Evolutionary conservation across 495 filamentous ascomycete species (phyloP), one percentile per base, ranked within the genome.

Genomic region (Ramalina intermedia): DNA sequence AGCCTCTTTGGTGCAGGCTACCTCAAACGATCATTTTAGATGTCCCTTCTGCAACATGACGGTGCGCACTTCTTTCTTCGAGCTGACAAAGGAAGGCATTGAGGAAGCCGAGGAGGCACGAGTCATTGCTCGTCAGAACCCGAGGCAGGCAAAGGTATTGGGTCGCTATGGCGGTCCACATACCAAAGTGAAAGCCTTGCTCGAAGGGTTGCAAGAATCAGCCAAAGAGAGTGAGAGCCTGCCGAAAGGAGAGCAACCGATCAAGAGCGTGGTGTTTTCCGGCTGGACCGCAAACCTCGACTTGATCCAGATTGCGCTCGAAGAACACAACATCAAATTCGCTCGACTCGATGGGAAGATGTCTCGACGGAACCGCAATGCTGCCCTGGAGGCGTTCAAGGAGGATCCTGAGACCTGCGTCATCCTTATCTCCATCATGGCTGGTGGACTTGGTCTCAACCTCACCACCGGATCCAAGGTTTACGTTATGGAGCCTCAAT

Each of bases 401-500:
- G 74, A 82, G n/a, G 77, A 94, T 52, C 62, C 73, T 14, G 65
- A 66, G 4, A 74, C 93, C 24, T 79, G 78, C 14, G 78, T 94
- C 47, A 84, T 98, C 41, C 73, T 98, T 11, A 83, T 94, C 43
- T 95, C 89, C 26, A 89, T 96, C 63, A 85, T 76, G 52, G 91
- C 91, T 1, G 91, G 90, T 48, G 91, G 91, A 29, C 73, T 95
- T 17, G 91, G 90, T 9, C 76, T 98, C 29, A 98, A 98, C 58
- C 71, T 98, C 20, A 95, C 87, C 0, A 69, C 81, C 3, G 91
- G 80, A 20, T 89, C 79, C 58, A 80, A 78, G 36, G 91, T 90
- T 12, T 98, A 87, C 57, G 82, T 96, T 41, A 96, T 98, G 91
- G 91, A 98, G 63, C 91, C 91, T 2, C 87, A 96, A 55, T 98